Evolutionary conservation across 495 filamentous ascomycete genomes (phyloP), one percentile per base, ranked within the genome.

Genomic region (Podospora sp.): DNA sequence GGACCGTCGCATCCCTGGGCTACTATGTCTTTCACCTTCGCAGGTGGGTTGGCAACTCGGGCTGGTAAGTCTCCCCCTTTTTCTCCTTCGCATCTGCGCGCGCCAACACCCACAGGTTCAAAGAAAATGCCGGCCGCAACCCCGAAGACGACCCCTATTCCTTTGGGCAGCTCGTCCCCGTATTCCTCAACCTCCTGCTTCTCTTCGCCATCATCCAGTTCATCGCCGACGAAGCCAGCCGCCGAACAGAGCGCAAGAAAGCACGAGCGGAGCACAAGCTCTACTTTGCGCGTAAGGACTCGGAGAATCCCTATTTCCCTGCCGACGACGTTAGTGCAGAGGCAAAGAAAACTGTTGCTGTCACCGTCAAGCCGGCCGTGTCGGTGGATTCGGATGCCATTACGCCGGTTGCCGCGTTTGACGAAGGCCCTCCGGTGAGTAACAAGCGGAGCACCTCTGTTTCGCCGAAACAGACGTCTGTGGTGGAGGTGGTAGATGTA

Each of bases 111-210:
- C 51, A 71, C 70, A 51, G 63, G 29, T 24, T 62, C 36, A 21
- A 59, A 0, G 25, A 27, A 1, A 58, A 55, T 25, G 51, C 51
- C 36, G 49, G 33, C 51, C n/a, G 4, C 21, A 78, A 75, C 63
- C 68, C 69, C 4, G 76, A 80, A 49, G 72, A 78, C 55, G 77
- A 80, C 55, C 63, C 74, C 7, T 73, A 70, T 18, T 76, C 74
- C n/a, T 80, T 80, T 20, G 77, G 78, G 20, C 78, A 80, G 62
- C 75, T 80, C 18, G 76, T 80, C 21, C 78, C 78, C 20, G 71
- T 80, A 25, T 62, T 80, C 16, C 67, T 77, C n/a, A 74, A 71
- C 11, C 69, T 65, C 21, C 56, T 80, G 63, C 78, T 75, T 25
- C 20, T 80, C 6, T 78, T 80, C 29, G 72, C 72, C 59, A 77